phyloP scores from a whole-genome alignment of 805 yeast genomes.

The Cyberlindnera mississippiensis region DNA sequence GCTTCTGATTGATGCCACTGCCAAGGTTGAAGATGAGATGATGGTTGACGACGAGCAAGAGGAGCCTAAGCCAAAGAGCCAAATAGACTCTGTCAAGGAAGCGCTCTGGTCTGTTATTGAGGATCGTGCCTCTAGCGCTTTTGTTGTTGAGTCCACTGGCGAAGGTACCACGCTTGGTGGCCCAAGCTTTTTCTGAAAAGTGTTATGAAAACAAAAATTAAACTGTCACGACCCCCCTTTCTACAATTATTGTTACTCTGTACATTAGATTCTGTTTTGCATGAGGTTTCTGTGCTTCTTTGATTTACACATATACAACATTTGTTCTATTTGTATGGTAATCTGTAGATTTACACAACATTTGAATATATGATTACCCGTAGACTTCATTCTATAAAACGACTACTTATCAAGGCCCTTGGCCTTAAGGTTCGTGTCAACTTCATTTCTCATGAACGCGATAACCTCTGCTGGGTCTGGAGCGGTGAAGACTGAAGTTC shows the following conservation, averaged over 20 bases:
- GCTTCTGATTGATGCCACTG: conserved; percentile 45
- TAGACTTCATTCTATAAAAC: neutral
- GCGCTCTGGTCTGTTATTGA: conserved; percentile 73
- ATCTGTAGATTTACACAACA: too few species aligned
- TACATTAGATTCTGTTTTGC: conserved; percentile 8
- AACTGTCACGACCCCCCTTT: too few species aligned
- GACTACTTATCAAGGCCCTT: conserved; percentile 32
- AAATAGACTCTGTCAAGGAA: conserved; percentile 49
- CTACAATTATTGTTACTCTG: neutral
- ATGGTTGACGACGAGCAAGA: conserved; percentile 38
- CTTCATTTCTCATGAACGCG: conserved; percentile 58
- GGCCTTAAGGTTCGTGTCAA: conserved; percentile 42
- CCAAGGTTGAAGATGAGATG: conserved; percentile 46
- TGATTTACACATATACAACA: neutral
- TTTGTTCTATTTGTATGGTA: neutral
- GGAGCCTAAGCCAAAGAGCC: conserved; percentile 18
- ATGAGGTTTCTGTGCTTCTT: neutral
- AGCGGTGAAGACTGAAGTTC: conserved; percentile 89
- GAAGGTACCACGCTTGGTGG: conserved; percentile 86
- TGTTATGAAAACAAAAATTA: neutral
- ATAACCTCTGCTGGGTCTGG: conserved; percentile 75
- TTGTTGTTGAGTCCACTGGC: conserved; percentile 44
- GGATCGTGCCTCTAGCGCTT: conserved; percentile 45
- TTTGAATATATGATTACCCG: too few species aligned
- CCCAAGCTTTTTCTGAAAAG: conserved; percentile 46